Conservation (phyloP, 1,139 yeast species). For the Dujonia santamariae region DNA sequence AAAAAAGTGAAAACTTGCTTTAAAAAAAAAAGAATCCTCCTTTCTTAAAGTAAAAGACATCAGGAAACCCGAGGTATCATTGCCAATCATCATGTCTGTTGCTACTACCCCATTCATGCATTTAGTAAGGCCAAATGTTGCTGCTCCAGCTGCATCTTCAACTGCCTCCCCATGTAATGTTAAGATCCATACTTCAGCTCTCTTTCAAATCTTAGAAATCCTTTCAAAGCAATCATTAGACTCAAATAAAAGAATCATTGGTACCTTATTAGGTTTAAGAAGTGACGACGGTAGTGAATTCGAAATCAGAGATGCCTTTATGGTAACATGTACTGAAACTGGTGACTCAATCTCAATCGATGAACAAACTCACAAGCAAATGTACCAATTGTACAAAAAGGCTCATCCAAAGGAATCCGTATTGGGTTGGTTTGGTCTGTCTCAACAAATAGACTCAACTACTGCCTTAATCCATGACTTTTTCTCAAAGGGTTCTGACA, state of each 20-base stretch:
- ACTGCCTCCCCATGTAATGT: slow-evolving; percentile 48
- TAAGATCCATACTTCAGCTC: slow-evolving; percentile 64
- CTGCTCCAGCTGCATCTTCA: slow-evolving; percentile 52
- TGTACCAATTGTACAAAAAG: slow-evolving; percentile 71
- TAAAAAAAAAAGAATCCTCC: too few species aligned
- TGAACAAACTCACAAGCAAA: slow-evolving; percentile 67
- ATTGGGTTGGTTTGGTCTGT: slow-evolving; percentile 87
- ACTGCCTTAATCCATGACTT: slow-evolving; percentile 86
- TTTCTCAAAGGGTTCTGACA: slow-evolving; percentile 66
- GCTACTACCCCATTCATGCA: slow-evolving; percentile 41
- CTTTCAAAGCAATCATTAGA: slow-evolving; percentile 40
- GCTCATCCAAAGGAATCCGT: slow-evolving; percentile 79
- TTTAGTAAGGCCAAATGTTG: slow-evolving; percentile 58
- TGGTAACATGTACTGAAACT: slow-evolving; percentile 81
- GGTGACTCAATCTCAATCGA: slow-evolving; percentile 74
- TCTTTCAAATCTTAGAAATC: slow-evolving; percentile 62
- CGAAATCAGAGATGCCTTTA: slow-evolving; percentile 73
- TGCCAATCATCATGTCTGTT: too few species aligned
- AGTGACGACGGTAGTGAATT: slow-evolving; percentile 84
- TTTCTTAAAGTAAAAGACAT: too few species aligned
- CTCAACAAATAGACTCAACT: slow-evolving; percentile 60
- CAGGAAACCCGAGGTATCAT: too few species aligned
- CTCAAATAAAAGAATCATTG: slow-evolving; percentile 60
- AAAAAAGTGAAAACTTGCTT: too few species aligned
- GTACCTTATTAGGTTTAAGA: slow-evolving; percentile 77